Evolutionary conservation across 345 rosid species (phyloP).

Genomic region (Hevea brasiliensis): DNA sequence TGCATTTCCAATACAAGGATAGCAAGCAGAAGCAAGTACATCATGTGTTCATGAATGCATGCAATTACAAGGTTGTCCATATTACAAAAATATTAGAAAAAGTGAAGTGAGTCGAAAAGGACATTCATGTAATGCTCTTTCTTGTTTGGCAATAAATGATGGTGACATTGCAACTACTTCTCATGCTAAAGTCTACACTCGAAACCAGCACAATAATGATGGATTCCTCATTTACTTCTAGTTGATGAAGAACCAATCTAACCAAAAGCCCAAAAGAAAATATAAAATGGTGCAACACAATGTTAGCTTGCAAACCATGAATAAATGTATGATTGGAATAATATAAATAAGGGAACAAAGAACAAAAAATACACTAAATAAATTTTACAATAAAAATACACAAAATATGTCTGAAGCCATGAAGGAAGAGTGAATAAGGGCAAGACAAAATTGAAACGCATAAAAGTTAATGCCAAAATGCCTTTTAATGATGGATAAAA

Average conservation of each 20-base stretch:
- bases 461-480: conserved; percentile 12
- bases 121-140: conserved; percentile 24
- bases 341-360: neutral
- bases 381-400: conserved; percentile 9
- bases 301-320: conserved; percentile 19
- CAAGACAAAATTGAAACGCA: conserved; percentile 17
- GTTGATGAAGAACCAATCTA: conserved; percentile 31
- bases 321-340: conserved; percentile 2
- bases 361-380: neutral
- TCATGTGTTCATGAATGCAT: conserved; percentile 25
- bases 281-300: conserved; percentile 10
- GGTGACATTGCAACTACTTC: conserved; percentile 50
- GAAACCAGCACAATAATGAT: conserved; percentile 39
- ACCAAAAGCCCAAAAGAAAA: conserved; percentile 28
- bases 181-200: conserved; percentile 34
- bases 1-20: conserved; percentile 21
- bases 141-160: conserved; percentile 36
- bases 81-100: conserved; percentile 21
- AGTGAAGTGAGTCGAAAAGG: conserved; percentile 28
- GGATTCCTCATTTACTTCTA: conserved; percentile 32
- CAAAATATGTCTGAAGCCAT: neutral
- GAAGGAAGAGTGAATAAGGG: conserved; percentile 6
- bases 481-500: conserved; percentile 11
- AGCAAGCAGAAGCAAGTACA: conserved; percentile 22
- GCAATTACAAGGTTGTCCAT: conserved; percentile 24